phyloP scores from a whole-genome alignment of 495 filamentous ascomycete species.

The Elasticomyces elasticus region DNA sequence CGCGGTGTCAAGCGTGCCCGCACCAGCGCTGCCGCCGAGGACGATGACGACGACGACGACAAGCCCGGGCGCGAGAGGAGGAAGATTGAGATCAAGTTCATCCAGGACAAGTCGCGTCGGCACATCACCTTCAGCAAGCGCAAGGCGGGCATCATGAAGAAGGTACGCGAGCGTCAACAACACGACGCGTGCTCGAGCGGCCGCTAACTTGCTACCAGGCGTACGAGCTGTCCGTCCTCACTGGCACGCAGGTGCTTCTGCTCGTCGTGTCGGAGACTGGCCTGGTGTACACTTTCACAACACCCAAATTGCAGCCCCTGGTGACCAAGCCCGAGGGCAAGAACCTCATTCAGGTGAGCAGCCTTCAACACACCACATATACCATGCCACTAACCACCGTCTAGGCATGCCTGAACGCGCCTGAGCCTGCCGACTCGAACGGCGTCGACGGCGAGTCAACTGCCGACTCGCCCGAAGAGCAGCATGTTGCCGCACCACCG shows the following conservation, averaged over 20 bases:
- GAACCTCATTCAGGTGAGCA: slow-evolving; percentile 92
- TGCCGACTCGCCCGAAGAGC: slow-evolving; percentile 36
- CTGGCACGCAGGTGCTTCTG: slow-evolving; percentile 92
- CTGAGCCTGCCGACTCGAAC: slow-evolving; percentile 88
- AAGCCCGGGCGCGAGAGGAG: slow-evolving; percentile 96
- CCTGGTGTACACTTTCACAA: slow-evolving; percentile 98
- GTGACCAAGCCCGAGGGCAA: slow-evolving; percentile 99
- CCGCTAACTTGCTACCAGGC: slow-evolving; percentile 51
- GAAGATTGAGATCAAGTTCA: slow-evolving; percentile 99
- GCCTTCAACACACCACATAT: background rate
- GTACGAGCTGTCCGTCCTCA: slow-evolving; percentile 95
- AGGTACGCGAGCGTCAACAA: slow-evolving; percentile 51
- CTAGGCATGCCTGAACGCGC: slow-evolving; percentile 92
- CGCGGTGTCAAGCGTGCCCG: slow-evolving; percentile 87
- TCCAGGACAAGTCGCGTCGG: slow-evolving; percentile 98
- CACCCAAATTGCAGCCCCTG: slow-evolving; percentile 94
- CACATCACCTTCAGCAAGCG: slow-evolving; percentile 99
- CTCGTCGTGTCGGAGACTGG: slow-evolving; percentile 98
- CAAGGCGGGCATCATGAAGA: slow-evolving; percentile 99
- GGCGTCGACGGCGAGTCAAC: slow-evolving; percentile 60
- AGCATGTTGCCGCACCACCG: slow-evolving; percentile 27
- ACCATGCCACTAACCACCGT: slow-evolving; percentile 4
- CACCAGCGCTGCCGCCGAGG: slow-evolving; percentile 54
- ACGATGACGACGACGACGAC: slow-evolving; percentile 97
- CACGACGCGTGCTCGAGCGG: background rate